A percentile compares a stretch with the other conserved stretches of the same genome.
Evolutionary conservation across 768 basidiomycete genomes (phyloP).

Genomic region (Rhizopogon vinicolor): DNA sequence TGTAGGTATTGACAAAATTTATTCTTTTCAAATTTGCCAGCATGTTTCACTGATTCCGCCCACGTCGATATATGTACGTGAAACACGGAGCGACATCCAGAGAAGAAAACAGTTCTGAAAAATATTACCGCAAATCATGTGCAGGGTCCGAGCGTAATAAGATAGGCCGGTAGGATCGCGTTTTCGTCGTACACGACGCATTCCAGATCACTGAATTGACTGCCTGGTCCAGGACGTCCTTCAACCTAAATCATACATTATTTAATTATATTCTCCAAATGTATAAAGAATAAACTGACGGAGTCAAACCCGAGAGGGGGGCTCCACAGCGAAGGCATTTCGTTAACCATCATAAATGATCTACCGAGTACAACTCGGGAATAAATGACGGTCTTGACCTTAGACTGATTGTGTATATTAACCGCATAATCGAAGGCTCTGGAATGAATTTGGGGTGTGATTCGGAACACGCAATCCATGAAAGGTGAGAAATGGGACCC

Average conservation of each 20-base stretch:
- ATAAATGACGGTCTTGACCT: conserved; percentile 15
- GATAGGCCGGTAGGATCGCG: conserved; percentile 21
- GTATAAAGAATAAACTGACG: conserved; percentile 7
- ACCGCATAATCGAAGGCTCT: conserved; percentile 16
- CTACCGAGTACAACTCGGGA: conserved; percentile 19
- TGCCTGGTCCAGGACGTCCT: conserved; percentile 6
- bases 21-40: too few species aligned
- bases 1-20: too few species aligned
- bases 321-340: conserved; percentile 8
- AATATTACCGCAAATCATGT: too few species aligned
- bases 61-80: too few species aligned
- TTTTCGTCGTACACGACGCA: conserved; percentile 20
- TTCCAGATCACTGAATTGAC: conserved; percentile 17
- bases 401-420: conserved; percentile 9
- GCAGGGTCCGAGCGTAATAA: conserved; percentile 1
- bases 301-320: conserved; percentile 17
- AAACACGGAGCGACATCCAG: too few species aligned
- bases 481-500: not conserved
- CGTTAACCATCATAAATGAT: not conserved
- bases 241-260: conserved; percentile 9
- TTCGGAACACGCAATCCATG: not conserved
- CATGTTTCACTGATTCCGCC: too few species aligned
- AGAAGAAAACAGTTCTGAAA: too few species aligned
- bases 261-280: too few species aligned
- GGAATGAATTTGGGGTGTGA: not conserved